Base-by-base conservation (phyloP, 805 yeast species). In the Ogataea populi-albae region DNA sequence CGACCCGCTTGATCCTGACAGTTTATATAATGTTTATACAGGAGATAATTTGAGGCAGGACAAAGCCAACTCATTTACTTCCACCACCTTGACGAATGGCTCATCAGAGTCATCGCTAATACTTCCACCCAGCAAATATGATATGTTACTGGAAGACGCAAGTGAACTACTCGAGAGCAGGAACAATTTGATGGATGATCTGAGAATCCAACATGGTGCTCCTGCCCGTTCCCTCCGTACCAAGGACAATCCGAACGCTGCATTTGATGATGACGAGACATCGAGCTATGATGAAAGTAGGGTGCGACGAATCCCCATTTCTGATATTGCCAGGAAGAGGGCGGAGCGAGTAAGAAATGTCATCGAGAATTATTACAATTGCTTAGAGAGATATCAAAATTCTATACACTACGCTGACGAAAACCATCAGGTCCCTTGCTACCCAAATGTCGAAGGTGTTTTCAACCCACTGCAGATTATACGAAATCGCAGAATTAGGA, bases 381-480 rank as follows among this genome's bases (percentile, higher is more conserved):
- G 68, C 33, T 41, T 79, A 19, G 76, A 71, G 43, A 58, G 70
- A 38, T 60, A 63, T 17, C 61, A 68, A 23, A 61, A 59, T 7
- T 43, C 49, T 41, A 47, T 47, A 30, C 52, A 45, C 49, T 40
- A 46, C 11, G 57, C 46, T 4, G 54, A 51, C 11, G 40, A 32
- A 3, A 43, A 34, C 4, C 38, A 26, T 12, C 31, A 21, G 11
- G 17, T 18, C 2, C 51, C 53, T 0, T 35, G 29, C 3, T 70
- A 72, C 43, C 70, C 67, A 2, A 75, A 74, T 2, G 72, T 82
- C 3, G 86, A 79, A 37, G 85, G 81, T 3, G 71, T 75, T 3
- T 87, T 80, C 64, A 87, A 87, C 53, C 96, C 96, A 3, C 62
- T 87, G 28, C 95, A 86, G 58, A 71, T 80, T n/a, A 76, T 87